Evolutionary conservation across 495 filamentous ascomycete species (phyloP), one percentile per base, ranked within the genome.

Genomic region (Daldinia bambusicola): DNA sequence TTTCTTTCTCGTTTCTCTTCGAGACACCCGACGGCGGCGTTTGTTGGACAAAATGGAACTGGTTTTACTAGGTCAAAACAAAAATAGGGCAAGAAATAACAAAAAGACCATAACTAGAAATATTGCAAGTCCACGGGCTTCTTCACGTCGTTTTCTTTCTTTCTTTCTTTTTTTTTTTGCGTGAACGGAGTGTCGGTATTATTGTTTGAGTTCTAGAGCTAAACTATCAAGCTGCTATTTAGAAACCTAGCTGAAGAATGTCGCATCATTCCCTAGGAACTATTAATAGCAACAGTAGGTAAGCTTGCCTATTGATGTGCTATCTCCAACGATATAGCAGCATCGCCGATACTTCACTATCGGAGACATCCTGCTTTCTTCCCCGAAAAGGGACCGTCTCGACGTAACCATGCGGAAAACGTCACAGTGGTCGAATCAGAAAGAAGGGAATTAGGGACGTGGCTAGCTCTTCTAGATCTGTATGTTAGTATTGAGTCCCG

Each of bases 21-120:
- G 55, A 26, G 55, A 38, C 13, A 37, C 12, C 38, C 30, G 7
- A 43, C 41, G 22, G 55, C 34, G 67, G 60, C 67, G 67, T 69
- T 63, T 53, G 45, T 26, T 43, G 60, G 61, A 69, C 26, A 69
- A 64, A 62, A 5, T 36, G 50, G 64, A 16, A 53, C 36, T 55
- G 45, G 51, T 20, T 60, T 38, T 66, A 18, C 55, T 50, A 48
- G 31, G 36, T 48, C 30, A 59, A 40, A 65, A 3, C 34, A 36
- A 36, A 36, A 30, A 53, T 40, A 59, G 55, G 43, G 63, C 48
- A 59, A 55, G 20, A 34, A 40, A 51, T 22, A 6, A 26, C 3
- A 1, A 26, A 51, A 40, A 52, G 2, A 16, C 22, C 34, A 36
- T 51, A 51, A 2, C 43, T 2, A 22, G 37, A 30, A 63, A 45